Base-by-base conservation (phyloP, 2,329 filamentous ascomycete genomes). In the Epichloe sp. region DNA sequence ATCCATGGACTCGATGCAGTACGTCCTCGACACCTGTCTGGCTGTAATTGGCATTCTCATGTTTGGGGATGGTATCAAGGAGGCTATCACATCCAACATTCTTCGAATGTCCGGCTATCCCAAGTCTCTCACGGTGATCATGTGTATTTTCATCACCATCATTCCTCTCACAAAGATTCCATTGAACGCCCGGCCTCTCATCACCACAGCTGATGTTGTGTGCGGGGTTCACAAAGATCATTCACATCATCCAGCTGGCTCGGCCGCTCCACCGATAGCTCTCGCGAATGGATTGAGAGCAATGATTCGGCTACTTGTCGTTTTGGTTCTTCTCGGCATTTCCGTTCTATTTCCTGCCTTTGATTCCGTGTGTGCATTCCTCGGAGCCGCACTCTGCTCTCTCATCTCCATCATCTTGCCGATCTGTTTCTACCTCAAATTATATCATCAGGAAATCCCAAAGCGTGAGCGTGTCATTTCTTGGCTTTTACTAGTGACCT, bases 141-240 rank as follows among this genome's bases (percentile, higher is more conserved):
- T 96, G 65, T 88, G 88, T 56, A 73, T 87, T 55, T 91, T 90
- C 65, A 86, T 97, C 58, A 85, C 85, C 62, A 89, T 96, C 63
- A 95, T 97, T 56, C 93, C 91, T 0, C 72, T 98, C 48, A 96
- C 91, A 37, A 98, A 98, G 68, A 82, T 96, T n/a, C 89, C 90
- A 0, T 74, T 96, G 37, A 94, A 90, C 64, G 85, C 86, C 8
- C 84, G 90, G 2, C 93, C 91, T 11, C 90, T 97, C 58, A 79
- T 95, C 56, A 83, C 83, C 35, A 96, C 89, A 0, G 68, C 87
- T 49, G 93, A 97, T 70, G 80, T 93, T 47, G 70, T 95, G 52
- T 77, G 81, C 54, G 88, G 89, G 44, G 75, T 96, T 43, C 82
- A 86, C 62, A 65, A 66, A 49, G 56, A 71, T 50, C 50, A 52